Base-by-base conservation (phyloP, 2,329 filamentous ascomycete species). In the Fusarium stilboides region DNA sequence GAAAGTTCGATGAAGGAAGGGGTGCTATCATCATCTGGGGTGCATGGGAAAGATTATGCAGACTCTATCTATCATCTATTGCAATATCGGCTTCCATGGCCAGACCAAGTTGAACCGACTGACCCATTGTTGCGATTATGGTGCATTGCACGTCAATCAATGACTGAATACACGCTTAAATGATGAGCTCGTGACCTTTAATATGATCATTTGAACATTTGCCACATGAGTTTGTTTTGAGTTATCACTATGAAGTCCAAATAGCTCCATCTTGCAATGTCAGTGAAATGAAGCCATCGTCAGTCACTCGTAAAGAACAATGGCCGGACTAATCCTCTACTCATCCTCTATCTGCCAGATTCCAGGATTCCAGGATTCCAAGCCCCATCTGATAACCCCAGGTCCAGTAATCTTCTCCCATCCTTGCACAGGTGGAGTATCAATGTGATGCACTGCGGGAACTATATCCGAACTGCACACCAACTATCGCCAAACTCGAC, bases 391-490 rank as follows among this genome's bases (percentile, higher is more conserved):
- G 22, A 26, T n/a, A 17, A 12, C 40, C 22, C 6, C 40, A 26
- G 40, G 8, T 26, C 14, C 22, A 17, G 8, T 17, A 5, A 26
- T 15, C 22, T 8, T n/a, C 8, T 26, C 19, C 20, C 15, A 26
- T 13, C n/a, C 22, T 34, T 17, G 9, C 8, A 42, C 28, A 24
- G 44, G 24, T 53, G 12, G 36, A 20, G 9, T 5, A 26, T 22
- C 19, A 24, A 34, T 34, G 22, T 37, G 14, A 42, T 22, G 9
- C 9, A 40, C 34, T 28, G 37, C 61, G 65, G 65, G 53, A 69
- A 62, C 53, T 39, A 51, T 62, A 62, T 53, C 61, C 56, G 53
- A 69, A n/a, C 26, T 54, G 44, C 56, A 49, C 39, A 62, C 52
- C 54, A 56, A 47, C 34, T 33, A 44, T 57, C 28, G 14, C 39